Evolutionary conservation across 2,329 filamentous ascomycete genomes (phyloP), one percentile per base, ranked within the genome.

Genomic region (Exserohilum rostratum): DNA sequence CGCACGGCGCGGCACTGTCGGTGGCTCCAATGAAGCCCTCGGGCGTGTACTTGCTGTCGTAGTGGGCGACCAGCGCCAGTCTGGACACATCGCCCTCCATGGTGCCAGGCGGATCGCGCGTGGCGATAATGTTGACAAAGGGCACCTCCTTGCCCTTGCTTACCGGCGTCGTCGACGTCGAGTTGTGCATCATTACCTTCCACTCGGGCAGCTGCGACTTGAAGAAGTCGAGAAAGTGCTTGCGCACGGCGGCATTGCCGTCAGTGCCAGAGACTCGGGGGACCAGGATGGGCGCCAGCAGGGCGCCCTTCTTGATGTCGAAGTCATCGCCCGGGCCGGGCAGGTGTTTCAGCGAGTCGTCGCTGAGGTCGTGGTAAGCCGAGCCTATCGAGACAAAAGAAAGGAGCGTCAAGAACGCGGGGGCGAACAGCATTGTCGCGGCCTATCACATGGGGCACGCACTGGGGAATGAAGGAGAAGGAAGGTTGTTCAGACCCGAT

Each of bases 1-100:
- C 95, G 75, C 93, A 98, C 13, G 95, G 93, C 15, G 90, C 95
- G 1, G 95, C 95, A 67, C 92, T 97, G 71, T 99, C 95, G 11
- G 86, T 95, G 0, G 93, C 95, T 0, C 95, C 95, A 58, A 99
- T 90, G 74, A 99, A 99, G 1, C 91, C 93, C 54, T 87, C 79
- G 0, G 93, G 95, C 27, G 82, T 82, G 58, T 89, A 82, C 76
- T 96, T 90, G 74, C 89, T 95, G 71, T 99, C 95, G 74, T 96
- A 98, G 74, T 99, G 95, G 20, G 95, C 95, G 12, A 93, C 95
- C 56, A 99, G 81, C 5, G 91, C 93, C 72, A 99, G 78, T 46
- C 93, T 82, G 27, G 87, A 87, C 3, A 96, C 90, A 61, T 97
- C 88, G 1, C 93, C 93, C 0, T 79, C 73, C 2, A 80, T 75